phyloP scores from a whole-genome alignment of 1,284 basidiomycete genomes.

The Pisolithus thermaeus region DNA sequence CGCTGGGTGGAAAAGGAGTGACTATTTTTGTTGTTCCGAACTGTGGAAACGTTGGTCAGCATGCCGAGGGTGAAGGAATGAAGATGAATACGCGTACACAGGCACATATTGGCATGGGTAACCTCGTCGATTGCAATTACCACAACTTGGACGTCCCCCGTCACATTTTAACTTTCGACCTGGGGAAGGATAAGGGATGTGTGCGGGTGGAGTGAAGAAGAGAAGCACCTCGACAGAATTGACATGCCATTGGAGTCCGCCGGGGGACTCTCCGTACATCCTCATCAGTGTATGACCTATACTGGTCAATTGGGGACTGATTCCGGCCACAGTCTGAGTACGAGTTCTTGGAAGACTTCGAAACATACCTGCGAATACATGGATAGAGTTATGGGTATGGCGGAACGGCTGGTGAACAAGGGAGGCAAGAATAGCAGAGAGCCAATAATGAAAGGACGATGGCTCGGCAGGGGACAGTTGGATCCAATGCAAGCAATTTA shows the following conservation, averaged over 20 bases:
- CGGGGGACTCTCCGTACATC: constrained; percentile 38
- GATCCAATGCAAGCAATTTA: neutral
- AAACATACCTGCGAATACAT: neutral
- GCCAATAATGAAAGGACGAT: neutral
- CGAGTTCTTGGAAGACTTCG: neutral
- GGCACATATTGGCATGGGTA: constrained; percentile 46
- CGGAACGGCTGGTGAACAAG: neutral
- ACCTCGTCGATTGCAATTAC: constrained; percentile 46
- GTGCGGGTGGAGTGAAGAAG: neutral
- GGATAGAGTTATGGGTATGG: neutral
- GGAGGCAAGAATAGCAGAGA: neutral
- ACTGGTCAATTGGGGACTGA: constrained; percentile 3
- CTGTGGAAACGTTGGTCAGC: constrained; percentile 11
- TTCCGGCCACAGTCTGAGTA: neutral
- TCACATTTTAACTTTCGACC: constrained; percentile 59
- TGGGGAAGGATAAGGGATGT: constrained; percentile 15
- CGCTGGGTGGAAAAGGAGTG: neutral
- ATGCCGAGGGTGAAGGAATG: constrained; percentile 1
- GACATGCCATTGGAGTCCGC: constrained; percentile 52
- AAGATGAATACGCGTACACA: constrained; percentile 38
- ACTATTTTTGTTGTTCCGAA: constrained; percentile 32
- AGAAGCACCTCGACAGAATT: constrained; percentile 46
- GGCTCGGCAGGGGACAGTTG: neutral
- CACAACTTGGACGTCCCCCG: constrained; percentile 46
- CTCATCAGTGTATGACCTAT: constrained; percentile 9